Evolutionary conservation across 164 flowering plant genomes (phyloP).

Genomic region (Umbellularia californica): DNA sequence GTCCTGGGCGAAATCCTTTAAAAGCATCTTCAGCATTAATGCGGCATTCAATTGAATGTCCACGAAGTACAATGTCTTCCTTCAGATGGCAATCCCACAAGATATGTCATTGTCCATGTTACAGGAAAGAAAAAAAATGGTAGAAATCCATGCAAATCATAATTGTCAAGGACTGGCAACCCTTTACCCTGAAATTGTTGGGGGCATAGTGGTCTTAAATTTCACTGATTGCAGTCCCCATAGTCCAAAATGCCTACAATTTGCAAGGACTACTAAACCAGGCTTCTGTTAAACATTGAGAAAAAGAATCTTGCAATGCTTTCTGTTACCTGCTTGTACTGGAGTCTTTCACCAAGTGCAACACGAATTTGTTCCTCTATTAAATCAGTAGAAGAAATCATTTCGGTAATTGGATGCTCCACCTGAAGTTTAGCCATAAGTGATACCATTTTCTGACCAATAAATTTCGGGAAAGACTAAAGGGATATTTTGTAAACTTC

Average conservation of each 20-base stretch:
- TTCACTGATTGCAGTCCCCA: background rate
- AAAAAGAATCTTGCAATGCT: background rate
- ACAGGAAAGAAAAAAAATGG: background rate
- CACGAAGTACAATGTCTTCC: slow-evolving; percentile 97
- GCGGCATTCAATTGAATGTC: slow-evolving; percentile 98
- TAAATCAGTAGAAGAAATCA: slow-evolving; percentile 93
- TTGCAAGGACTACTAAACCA: background rate
- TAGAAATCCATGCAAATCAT: background rate
- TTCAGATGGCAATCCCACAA: slow-evolving; percentile 24
- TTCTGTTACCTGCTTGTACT: slow-evolving; percentile 66
- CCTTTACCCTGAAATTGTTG: background rate
- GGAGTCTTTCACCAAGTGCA: slow-evolving; percentile 90
- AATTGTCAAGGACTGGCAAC: background rate
- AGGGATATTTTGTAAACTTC: background rate
- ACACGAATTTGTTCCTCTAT: slow-evolving; percentile 98
- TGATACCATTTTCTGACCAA: background rate
- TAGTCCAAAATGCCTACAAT: background rate
- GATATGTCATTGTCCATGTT: background rate
- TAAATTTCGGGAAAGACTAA: background rate
- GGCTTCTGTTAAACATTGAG: background rate
- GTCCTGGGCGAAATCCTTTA: slow-evolving; percentile 93
- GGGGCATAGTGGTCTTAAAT: background rate
- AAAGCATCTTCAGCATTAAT: slow-evolving; percentile 99
- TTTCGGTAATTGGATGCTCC: slow-evolving; percentile 98
- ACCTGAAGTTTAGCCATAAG: slow-evolving; percentile 44